These are phyloP conservation scores for Geranium brycei DNA, from an alignment of 345 rosid species.

Conservation along the genomic window DNA sequence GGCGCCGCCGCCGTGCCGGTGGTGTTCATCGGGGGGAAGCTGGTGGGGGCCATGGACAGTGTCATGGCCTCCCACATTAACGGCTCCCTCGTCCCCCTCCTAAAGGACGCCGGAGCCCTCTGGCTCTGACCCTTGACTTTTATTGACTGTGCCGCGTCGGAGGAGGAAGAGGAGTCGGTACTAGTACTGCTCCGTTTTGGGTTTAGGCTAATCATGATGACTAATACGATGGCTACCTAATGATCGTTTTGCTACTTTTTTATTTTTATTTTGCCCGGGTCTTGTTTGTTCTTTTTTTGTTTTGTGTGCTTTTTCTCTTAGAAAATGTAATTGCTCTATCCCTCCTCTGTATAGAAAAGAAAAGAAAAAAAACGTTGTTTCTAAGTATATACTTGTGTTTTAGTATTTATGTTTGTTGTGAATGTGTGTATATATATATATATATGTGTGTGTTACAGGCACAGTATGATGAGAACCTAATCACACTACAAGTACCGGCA, in stretches of 20 bases:
- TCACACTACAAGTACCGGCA: too few relatives aligned
- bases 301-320: neutral
- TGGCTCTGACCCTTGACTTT: neutral
- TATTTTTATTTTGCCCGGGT: conserved; percentile 6
- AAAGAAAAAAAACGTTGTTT: too few relatives aligned
- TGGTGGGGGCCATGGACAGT: neutral
- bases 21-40: neutral
- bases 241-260: conserved; percentile 2
- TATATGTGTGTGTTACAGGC: too few relatives aligned
- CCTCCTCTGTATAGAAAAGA: neutral
- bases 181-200: too few relatives aligned
- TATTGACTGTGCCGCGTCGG: neutral
- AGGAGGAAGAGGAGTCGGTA: neutral
- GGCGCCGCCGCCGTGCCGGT: neutral
- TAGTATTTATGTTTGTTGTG: too few relatives aligned
- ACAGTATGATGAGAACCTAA: too few relatives aligned
- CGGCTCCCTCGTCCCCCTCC: neutral
- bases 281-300: too few relatives aligned
- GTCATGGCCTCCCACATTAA: neutral
- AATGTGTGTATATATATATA: too few relatives aligned
- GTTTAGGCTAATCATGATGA: too few relatives aligned
- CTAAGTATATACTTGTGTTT: too few relatives aligned
- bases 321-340: neutral
- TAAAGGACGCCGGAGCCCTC: conserved; percentile 11
- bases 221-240: neutral